Conservation (phyloP, 306 rosid genomes). For the Betula pendula region DNA sequence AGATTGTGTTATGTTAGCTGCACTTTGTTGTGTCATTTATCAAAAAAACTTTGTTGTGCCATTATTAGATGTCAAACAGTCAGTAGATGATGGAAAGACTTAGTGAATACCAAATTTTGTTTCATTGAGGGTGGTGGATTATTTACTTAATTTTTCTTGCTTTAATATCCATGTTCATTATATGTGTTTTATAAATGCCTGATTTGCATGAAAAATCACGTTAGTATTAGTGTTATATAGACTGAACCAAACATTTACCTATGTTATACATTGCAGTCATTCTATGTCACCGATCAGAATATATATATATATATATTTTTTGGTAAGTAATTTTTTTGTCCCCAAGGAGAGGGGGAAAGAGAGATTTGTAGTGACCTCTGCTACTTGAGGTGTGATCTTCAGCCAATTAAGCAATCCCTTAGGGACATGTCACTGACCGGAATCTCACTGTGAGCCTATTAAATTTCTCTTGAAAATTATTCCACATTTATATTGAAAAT, state of each 20-base stretch:
- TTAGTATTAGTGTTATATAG: background rate
- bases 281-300: background rate
- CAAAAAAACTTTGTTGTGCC: background rate
- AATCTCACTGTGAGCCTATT: background rate
- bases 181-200: no score
- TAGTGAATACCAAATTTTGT: background rate
- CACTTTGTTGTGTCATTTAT: background rate
- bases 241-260: background rate
- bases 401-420: no score
- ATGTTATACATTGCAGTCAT: background rate
- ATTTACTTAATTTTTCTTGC: background rate
- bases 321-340: no score
- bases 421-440: no score
- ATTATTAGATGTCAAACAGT: background rate
- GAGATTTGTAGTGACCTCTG: no score
- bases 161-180: background rate
- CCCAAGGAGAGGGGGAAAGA: no score
- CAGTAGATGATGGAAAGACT: background rate
- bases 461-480: background rate
- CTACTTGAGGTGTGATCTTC: no score
- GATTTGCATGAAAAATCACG: background rate
- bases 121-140: background rate
- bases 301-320: no score
- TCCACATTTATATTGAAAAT: no score
- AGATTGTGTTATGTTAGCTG: background rate